phyloP scores from a whole-genome alignment of 306 rosid species.

The Vigna nakashimae region DNA sequence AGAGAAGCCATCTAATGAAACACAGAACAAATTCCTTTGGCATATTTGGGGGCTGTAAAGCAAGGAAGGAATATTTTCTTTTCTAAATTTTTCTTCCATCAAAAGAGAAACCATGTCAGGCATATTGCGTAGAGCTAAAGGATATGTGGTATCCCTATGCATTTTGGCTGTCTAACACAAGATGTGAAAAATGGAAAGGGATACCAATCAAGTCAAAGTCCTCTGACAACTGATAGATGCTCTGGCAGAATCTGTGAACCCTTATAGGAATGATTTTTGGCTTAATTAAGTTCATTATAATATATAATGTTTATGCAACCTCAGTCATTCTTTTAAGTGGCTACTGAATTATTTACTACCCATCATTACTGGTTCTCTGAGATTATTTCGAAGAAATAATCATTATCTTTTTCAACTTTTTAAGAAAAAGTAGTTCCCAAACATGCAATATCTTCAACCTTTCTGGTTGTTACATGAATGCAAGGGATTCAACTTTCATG shows the following conservation, averaged over 20 bases:
- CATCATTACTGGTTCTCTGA: background rate
- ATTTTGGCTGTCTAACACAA: conserved; percentile 44
- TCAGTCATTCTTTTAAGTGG: conserved; percentile 4
- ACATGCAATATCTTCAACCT: background rate
- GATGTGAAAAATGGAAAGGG: conserved; percentile 52
- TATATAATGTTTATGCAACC: background rate
- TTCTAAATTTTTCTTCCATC: conserved; percentile 48
- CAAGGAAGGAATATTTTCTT: conserved; percentile 64
- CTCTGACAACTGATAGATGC: conserved; percentile 37
- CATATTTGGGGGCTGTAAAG: conserved; percentile 79
- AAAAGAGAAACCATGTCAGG: conserved; percentile 52
- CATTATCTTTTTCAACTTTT: background rate
- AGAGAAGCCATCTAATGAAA: conserved; percentile 48
- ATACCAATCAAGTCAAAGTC: conserved; percentile 37
- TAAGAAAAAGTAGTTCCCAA: background rate
- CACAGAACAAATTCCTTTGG: conserved; percentile 74
- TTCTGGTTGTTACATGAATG: background rate
- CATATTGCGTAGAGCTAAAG: conserved; percentile 47
- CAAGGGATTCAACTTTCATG: conserved; percentile 1
- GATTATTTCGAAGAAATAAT: background rate
- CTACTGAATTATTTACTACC: background rate
- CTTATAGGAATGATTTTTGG: conserved; percentile 34
- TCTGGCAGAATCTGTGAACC: conserved; percentile 41
- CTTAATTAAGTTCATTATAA: conserved; percentile 28
- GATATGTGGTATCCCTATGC: conserved; percentile 46